A percentile compares a stretch with the other conserved stretches of the same genome.
These are phyloP conservation scores for Fusarium coicis DNA, from an alignment of 2,329 filamentous ascomycete genomes.

Conservation along the genomic window DNA sequence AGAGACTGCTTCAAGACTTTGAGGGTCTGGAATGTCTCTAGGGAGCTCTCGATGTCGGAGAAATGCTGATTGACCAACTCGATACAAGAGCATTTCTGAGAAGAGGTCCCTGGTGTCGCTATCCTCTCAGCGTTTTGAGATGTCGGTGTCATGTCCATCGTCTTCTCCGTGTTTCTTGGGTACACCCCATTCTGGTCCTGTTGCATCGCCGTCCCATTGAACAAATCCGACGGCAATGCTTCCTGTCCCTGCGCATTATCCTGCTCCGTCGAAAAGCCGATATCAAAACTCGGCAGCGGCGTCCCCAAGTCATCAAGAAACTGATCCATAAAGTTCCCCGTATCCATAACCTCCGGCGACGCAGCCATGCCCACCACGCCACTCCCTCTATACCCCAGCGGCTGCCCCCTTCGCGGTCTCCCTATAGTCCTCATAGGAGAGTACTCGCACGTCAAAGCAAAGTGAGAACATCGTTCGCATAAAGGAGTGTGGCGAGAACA, in stretches of 20 bases:
- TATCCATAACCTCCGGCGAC: not conserved
- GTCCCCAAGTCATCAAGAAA: not conserved
- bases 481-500: constrained; percentile 28
- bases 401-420: not conserved
- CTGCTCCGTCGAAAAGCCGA: not conserved
- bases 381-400: not conserved
- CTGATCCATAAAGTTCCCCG: not conserved
- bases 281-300: not conserved
- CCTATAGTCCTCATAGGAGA: constrained; percentile 29
- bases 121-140: not conserved
- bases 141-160: fast-evolving
- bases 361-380: not conserved
- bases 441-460: constrained; percentile 26
- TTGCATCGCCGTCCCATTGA: not conserved
- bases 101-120: fast-evolving
- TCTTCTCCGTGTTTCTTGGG: not conserved
- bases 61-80: constrained; percentile 16
- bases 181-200: not conserved
- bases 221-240: not conserved
- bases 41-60: constrained; percentile 2
- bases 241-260: not conserved
- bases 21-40: constrained; percentile 13
- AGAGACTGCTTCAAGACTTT: constrained; percentile 11
- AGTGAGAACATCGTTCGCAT: constrained; percentile 32
- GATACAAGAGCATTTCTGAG: constrained; percentile 4